Evolutionary conservation across 257 asterid genomes (phyloP), one percentile per base, ranked within the genome.

Genomic region (Orobanche coerulescens): DNA sequence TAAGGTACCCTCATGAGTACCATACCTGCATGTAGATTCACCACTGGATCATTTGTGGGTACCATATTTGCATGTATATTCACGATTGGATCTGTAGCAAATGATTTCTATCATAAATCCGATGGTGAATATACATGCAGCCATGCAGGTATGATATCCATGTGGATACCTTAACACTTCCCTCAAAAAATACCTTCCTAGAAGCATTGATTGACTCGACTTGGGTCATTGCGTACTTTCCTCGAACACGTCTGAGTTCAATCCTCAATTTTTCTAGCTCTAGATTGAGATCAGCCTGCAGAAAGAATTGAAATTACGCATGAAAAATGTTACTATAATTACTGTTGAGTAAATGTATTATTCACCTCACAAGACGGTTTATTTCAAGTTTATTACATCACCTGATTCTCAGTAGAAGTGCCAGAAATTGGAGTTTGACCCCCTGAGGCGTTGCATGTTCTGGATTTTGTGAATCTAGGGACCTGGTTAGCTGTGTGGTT

Each of bases 151-250:
- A 34, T 7, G 11, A 44, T 66, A 39, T 62, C 28, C 57, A 18
- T 23, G 33, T 23, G 34, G 2, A 62, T 6, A 16, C 62, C 26
- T 15, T 20, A 49, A 19, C 14, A 22, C 40, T 24, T 6, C 54
- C 26, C 15, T 12, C 31, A 57, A 33, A 46, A 31, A 44, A 28
- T 81, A 90, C 97, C 96, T 87, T 84, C 65, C 90, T 80, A 39
- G 96, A 91, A 67, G 94, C 85, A 58, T 91, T 92, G 31, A 75
- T 63, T 1, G 84, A 88, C 73, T 91, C 94, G 13, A 80, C 78
- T 75, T 91, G 96, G 44, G 94, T 90, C 76, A 82, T 68, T 51
- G 87, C 95, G 64, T 82, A 82, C 93, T 88, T 82, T 73, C 94
- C 96, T 61, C 83, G 82, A 49, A 71, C 64, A 75, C 85, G 93